Conservation (phyloP, 2,329 filamentous ascomycete genomes). For the Fusarium camptoceras region DNA sequence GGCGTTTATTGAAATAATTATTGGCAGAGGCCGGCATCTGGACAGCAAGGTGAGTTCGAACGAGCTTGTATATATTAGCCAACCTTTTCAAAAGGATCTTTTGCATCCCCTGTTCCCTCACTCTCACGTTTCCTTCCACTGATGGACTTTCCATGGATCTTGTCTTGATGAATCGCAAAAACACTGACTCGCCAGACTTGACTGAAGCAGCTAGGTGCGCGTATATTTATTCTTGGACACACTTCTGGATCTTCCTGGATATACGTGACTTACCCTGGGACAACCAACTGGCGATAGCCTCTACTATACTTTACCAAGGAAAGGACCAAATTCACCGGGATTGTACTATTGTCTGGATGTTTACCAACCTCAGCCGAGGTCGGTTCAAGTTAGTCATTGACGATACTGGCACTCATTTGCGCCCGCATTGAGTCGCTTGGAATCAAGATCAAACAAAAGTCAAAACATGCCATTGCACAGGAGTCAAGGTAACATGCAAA, state of each 20-base stretch:
- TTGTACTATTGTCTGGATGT: conserved; percentile 19
- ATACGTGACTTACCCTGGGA: conserved; percentile 10
- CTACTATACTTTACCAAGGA: conserved; percentile 23
- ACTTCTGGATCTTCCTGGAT: conserved; percentile 24
- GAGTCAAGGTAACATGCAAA: conserved; percentile 37
- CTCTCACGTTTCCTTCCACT: conserved; percentile 26
- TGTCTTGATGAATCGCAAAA: conserved; percentile 40
- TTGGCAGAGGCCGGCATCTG: conserved; percentile 54
- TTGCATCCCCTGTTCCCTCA: conserved; percentile 25
- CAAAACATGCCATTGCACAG: conserved; percentile 31
- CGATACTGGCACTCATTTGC: conserved; percentile 28
- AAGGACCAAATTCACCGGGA: conserved; percentile 27
- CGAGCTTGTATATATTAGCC: conserved; percentile 65
- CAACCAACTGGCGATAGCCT: conserved; percentile 29
- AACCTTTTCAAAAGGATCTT: conserved; percentile 55
- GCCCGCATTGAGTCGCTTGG: conserved; percentile 26
- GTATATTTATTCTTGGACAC: conserved; percentile 16
- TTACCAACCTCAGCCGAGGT: conserved; percentile 35
- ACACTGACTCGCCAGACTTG: conserved; percentile 44
- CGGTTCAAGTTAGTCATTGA: conserved; percentile 32
- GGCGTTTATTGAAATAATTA: conserved; percentile 47
- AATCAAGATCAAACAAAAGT: conserved; percentile 24
- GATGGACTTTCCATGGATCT: conserved; percentile 41
- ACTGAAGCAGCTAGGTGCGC: conserved; percentile 44
- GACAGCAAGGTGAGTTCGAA: conserved; percentile 66